Conservation (phyloP, 352 stramenopile genomes). For the Aphanomyces invadans region DNA sequence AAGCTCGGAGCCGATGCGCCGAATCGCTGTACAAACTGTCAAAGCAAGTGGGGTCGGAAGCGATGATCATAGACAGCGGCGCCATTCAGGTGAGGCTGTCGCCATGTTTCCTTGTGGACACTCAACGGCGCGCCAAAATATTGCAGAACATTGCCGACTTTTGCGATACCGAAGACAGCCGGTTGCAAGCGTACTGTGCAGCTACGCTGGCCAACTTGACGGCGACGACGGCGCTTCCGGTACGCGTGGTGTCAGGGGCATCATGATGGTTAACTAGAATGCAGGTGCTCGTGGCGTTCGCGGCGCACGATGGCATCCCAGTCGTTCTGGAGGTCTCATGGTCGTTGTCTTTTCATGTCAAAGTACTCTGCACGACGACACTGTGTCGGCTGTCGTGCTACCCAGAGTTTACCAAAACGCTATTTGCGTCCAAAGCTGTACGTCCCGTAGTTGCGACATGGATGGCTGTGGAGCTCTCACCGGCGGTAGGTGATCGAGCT, state of each 20-base stretch:
- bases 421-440: conserved; percentile 17
- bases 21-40: conserved; percentile 76
- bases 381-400: conserved; percentile 50
- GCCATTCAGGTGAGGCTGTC: conserved; percentile 35
- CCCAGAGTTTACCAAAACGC: conserved; percentile 28
- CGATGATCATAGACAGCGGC: conserved; percentile 50
- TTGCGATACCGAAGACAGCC: conserved; percentile 51
- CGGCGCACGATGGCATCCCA: conserved; percentile 41
- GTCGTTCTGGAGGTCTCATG: conserved; percentile 64
- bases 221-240: conserved; percentile 27
- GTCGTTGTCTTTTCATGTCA: conserved; percentile 54
- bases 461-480: too few relatives aligned
- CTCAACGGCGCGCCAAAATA: too few relatives aligned
- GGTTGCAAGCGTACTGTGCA: conserved; percentile 50
- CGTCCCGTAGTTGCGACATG: too few relatives aligned
- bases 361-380: conserved; percentile 54
- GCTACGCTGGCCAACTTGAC: conserved; percentile 61
- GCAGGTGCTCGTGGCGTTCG: conserved; percentile 40
- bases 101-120: too few relatives aligned
- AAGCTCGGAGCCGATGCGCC: conserved; percentile 52
- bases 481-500: conserved; percentile 64
- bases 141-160: conserved; percentile 55
- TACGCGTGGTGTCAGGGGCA: background rate
- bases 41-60: conserved; percentile 44
- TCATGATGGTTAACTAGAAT: too few relatives aligned